Conservation (phyloP, 1,139 yeast species). For the Pichia sp. region DNA sequence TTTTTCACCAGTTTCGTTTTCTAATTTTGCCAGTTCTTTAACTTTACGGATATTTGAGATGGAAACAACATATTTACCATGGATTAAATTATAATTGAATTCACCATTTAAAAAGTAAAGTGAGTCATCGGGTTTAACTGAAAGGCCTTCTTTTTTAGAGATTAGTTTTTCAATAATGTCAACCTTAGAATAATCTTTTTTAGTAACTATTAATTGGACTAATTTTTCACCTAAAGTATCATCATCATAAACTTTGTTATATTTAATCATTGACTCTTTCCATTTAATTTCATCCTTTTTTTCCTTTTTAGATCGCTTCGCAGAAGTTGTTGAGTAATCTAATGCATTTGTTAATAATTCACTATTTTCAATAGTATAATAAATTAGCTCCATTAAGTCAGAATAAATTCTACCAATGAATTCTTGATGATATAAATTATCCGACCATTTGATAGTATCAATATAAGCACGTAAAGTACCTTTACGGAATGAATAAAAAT, state of each 20-base stretch:
- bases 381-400: constrained; percentile 57
- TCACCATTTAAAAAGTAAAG: constrained; percentile 12
- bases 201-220: constrained; percentile 5
- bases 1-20: constrained; percentile 3
- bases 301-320: constrained; percentile 25
- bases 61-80: constrained; percentile 16
- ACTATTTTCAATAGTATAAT: constrained; percentile 21
- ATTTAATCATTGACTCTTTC: constrained; percentile 33
- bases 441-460: constrained; percentile 76
- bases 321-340: constrained; percentile 14
- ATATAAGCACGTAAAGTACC: constrained; percentile 86
- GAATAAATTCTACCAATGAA: constrained; percentile 61
- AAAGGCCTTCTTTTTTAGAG: constrained; percentile 2
- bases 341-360: constrained; percentile 16
- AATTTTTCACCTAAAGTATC: constrained; percentile 43
- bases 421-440: constrained; percentile 60
- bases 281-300: constrained; percentile 33
- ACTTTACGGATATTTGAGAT: constrained; percentile 14
- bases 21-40: constrained; percentile 5
- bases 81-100: constrained; percentile 12
- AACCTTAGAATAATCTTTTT: constrained; percentile 9
- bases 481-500: constrained; percentile 81
- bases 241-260: constrained; percentile 37
- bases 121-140: constrained; percentile 9
- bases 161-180: constrained; percentile 8